These are phyloP conservation scores for Dichotomopilus funicola DNA, from an alignment of 2,329 filamentous ascomycete species.

Conservation along the genomic window DNA sequence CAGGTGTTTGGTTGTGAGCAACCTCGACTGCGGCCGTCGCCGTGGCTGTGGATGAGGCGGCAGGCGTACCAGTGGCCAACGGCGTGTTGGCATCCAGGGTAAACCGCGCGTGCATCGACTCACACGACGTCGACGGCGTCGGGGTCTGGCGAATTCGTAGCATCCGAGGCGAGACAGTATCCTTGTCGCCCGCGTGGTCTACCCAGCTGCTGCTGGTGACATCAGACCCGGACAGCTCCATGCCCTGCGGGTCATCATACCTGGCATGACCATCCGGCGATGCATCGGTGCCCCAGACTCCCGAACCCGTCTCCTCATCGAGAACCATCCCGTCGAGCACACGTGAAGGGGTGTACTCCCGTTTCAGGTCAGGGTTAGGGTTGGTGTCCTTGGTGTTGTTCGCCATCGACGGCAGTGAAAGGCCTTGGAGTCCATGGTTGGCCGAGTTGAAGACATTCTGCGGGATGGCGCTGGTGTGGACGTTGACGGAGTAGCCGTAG, in stretches of 20 bases:
- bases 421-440: neutral
- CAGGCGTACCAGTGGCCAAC: neutral
- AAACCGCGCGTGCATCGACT: slow-evolving; percentile 10
- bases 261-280: neutral
- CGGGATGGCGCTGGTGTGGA: slow-evolving; percentile 9
- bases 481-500: slow-evolving; percentile 7
- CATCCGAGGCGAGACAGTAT: slow-evolving; percentile 15
- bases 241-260: neutral
- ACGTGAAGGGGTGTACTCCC: slow-evolving; percentile 1
- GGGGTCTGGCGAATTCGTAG: slow-evolving; percentile 7
- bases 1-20: too few species aligned
- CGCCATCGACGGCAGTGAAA: neutral
- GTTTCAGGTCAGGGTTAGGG: neutral
- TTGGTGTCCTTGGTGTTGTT: neutral
- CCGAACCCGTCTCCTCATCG: neutral
- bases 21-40: too few species aligned
- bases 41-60: too few species aligned
- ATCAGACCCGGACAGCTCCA: neutral
- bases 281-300: neutral
- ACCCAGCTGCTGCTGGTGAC: slow-evolving; percentile 1
- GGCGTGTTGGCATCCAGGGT: neutral
- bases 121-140: slow-evolving; percentile 8
- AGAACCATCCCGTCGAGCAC: slow-evolving; percentile 11
- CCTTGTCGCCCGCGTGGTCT: neutral
- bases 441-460: slow-evolving; percentile 6